A percentile compares a stretch with the other conserved stretches of the same genome.
Conservation (phyloP, 1,139 yeast species). For the Yamadazyma triangularis region DNA sequence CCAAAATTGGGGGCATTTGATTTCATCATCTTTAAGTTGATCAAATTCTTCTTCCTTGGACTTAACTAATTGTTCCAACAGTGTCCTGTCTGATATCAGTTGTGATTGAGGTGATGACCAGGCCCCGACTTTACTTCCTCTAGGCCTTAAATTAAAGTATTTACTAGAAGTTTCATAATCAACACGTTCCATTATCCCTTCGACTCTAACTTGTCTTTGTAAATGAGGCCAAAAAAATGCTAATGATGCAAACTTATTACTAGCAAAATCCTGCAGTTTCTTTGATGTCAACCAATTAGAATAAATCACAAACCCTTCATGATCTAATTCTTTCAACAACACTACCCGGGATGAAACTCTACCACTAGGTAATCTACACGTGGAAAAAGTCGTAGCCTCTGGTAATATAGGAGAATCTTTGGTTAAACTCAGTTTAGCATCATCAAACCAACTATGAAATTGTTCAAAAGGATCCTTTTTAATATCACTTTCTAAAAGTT, state of each 20-base stretch:
- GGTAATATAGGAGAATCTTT: conserved; percentile 54
- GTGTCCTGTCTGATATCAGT: conserved; percentile 52
- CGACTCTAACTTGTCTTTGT: conserved; percentile 91
- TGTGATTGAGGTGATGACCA: conserved; percentile 93
- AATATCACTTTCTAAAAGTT: conserved; percentile 53
- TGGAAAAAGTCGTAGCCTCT: conserved; percentile 76
- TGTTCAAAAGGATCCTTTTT: conserved; percentile 63
- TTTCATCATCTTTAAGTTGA: conserved; percentile 43
- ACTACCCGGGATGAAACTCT: conserved; percentile 81
- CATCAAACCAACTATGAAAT: conserved; percentile 80
- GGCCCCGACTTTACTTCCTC: conserved; percentile 92
- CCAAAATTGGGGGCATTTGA: conserved; percentile 94
- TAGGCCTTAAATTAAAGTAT: conserved; percentile 82
- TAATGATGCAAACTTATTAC: conserved; percentile 76
- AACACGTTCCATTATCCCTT: conserved; percentile 76
- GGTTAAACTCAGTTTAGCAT: conserved; percentile 49
- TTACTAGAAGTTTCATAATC: conserved; percentile 68
- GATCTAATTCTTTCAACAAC: conserved; percentile 82
- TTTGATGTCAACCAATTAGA: conserved; percentile 90
- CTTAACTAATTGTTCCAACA: conserved; percentile 52
- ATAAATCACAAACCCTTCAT: conserved; percentile 79
- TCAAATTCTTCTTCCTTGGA: conserved; percentile 55
- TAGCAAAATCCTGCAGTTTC: conserved; percentile 63
- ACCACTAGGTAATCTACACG: conserved; percentile 85
- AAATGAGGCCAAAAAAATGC: conserved; percentile 91